Base-by-base conservation (phyloP, 345 rosid genomes). In the Salix suchowensis region DNA sequence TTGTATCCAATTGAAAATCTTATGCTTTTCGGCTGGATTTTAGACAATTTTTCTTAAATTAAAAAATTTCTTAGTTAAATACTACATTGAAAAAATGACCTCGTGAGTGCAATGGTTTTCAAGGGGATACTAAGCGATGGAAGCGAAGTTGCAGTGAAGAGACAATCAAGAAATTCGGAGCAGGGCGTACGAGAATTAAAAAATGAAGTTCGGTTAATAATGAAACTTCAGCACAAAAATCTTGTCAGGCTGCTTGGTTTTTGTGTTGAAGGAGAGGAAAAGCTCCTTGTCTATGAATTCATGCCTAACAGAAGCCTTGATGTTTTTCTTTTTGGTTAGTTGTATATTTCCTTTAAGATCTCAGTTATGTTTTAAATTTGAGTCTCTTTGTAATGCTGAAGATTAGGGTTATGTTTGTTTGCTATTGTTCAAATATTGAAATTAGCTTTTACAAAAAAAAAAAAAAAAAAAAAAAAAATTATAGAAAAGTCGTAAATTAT, bases 261-360 rank as follows among this genome's bases (percentile, higher is more conserved):
- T 65, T 88, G 85, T 40, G 74, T 79, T 16, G 74, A 82, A 12
- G 76, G 48, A 74, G 79, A 81, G 46, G 88, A 88, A 74, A 68
- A 77, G 68, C 66, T 70, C n/a, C 90, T 88, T 8, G 82, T 86
- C 70, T 88, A 86, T 40, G 96, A 91, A 71, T 88, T 84, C 69
- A 81, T 88, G 89, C 87, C 88, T 64, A 88, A 91, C 74, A 61
- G 72, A 67, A 84, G 87, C 82, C 87, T 85, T 5, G 86, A 89
- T 70, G 39, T 13, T 9, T 14, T 80, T 61, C 82, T 89, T 12
- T 85, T 80, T 40, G 89, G 92, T 91, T 62, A 83, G 18, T 54
- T 39, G 42, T 2, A 23, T 69, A 30, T 70, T 28, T 9, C 26
- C 28, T 6, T 15, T 1, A 18, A 32, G 34, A 0, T 32, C 34